phyloP scores from a whole-genome alignment of 208 protist species.

The Leishmania mexicana region DNA sequence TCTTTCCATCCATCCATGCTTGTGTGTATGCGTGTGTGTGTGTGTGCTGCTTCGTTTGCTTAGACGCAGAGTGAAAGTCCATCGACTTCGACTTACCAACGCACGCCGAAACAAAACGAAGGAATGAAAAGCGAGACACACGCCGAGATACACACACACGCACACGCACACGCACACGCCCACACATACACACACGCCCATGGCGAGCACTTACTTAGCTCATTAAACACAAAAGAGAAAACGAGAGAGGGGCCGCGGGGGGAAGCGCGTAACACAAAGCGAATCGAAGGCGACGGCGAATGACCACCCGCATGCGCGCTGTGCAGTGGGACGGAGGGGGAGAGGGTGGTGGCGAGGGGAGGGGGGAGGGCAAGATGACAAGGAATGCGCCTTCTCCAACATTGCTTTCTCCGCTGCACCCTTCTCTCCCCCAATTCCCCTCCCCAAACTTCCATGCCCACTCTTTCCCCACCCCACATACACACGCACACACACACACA shows the following conservation, averaged over 20 bases:
- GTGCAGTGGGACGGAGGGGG: neutral
- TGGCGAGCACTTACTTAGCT: slow-evolving; percentile 15
- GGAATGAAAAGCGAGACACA: neutral
- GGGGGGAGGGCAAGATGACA: neutral
- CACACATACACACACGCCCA: neutral
- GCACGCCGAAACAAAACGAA: no score
- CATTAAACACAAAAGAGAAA: neutral
- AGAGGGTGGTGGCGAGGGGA: neutral
- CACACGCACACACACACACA: neutral
- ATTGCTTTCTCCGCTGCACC: neutral
- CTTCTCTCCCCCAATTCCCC: neutral
- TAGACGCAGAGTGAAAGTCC: neutral
- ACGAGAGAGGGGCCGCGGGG: neutral
- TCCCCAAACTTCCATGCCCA: neutral
- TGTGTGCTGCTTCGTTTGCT: neutral
- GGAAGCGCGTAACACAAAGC: neutral
- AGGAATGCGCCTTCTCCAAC: neutral
- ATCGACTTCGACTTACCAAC: neutral
- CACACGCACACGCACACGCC: neutral
- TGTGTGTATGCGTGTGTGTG: neutral
- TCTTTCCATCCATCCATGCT: neutral
- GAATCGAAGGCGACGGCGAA: neutral
- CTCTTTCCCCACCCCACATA: neutral
- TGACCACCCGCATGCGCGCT: neutral
- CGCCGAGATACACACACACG: neutral